A percentile compares a stretch with the other conserved stretches of the same genome.
Evolutionary conservation across 805 yeast species (phyloP).

Genomic region (Dipodascus albidus): DNA sequence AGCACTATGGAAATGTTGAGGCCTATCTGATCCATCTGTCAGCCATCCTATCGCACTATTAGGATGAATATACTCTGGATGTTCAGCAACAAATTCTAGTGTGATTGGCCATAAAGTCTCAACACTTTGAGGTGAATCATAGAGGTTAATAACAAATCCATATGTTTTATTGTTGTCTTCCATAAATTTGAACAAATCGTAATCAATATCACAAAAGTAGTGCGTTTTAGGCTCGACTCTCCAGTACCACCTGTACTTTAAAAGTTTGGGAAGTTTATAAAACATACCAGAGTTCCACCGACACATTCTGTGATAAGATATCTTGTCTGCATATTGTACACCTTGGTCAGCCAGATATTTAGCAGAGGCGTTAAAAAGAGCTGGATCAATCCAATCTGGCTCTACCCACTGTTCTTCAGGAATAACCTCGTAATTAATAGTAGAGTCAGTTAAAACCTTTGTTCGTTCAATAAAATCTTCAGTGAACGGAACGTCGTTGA

Average conservation of each 20-base stretch:
- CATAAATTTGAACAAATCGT: constrained; percentile 70
- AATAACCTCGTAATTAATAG: constrained; percentile 35
- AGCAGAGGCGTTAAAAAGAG: constrained; percentile 23
- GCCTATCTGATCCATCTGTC: constrained; percentile 39
- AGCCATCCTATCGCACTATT: constrained; percentile 50
- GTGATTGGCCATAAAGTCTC: constrained; percentile 61
- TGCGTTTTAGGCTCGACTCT: constrained; percentile 65
- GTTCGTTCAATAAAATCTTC: constrained; percentile 42
- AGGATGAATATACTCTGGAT: constrained; percentile 48
- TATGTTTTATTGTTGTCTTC: constrained; percentile 54
- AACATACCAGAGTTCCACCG: constrained; percentile 60
- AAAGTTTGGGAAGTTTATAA: constrained; percentile 50
- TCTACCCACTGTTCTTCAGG: constrained; percentile 41
- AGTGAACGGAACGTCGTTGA: constrained; percentile 60
- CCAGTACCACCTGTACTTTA: constrained; percentile 64
- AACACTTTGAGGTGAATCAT: constrained; percentile 59
- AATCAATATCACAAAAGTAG: constrained; percentile 57
- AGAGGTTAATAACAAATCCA: constrained; percentile 60
- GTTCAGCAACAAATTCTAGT: constrained; percentile 39
- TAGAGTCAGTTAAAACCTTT: constrained; percentile 29
- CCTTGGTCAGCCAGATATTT: constrained; percentile 29
- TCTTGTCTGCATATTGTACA: constrained; percentile 48
- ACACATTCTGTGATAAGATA: constrained; percentile 77
- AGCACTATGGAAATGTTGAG: constrained; percentile 35
- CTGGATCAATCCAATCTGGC: constrained; percentile 43